Conservation (phyloP, 2,329 filamentous ascomycete species). For the Trichoderma breve region DNA sequence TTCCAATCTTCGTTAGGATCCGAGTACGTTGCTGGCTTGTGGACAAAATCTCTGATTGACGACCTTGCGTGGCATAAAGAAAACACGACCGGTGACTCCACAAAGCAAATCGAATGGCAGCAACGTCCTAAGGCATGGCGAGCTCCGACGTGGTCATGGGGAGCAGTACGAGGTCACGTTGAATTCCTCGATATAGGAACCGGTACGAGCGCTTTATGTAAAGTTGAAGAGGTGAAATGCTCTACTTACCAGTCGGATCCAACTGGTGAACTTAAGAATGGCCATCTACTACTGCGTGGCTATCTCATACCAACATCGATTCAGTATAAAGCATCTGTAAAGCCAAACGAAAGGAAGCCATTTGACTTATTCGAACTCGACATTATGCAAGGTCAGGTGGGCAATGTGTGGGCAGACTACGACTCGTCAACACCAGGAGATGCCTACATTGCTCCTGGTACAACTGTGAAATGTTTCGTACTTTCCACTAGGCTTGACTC, state of each 20-base stretch:
- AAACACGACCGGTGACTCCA: neutral
- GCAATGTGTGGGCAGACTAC: conserved; percentile 20
- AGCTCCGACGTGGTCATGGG: conserved; percentile 25
- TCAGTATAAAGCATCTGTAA: neutral
- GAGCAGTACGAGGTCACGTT: neutral
- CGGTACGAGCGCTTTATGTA: neutral
- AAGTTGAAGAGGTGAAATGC: neutral
- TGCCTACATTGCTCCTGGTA: neutral
- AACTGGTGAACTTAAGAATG: conserved; percentile 13
- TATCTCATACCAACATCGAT: neutral
- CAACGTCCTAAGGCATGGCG: conserved; percentile 12
- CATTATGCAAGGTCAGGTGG: conserved; percentile 5
- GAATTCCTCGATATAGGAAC: conserved; percentile 1
- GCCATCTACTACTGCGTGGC: conserved; percentile 5
- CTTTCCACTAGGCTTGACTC: conserved; percentile 10
- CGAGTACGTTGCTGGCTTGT: conserved; percentile 22
- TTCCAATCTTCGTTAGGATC: conserved; percentile 1
- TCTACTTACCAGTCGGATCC: conserved; percentile 5
- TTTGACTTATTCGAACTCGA: conserved; percentile 13
- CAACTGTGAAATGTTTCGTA: conserved; percentile 7
- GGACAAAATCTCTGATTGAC: conserved; percentile 8
- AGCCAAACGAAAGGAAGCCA: neutral
- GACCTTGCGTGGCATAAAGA: conserved; percentile 22
- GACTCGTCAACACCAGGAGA: conserved; percentile 3
- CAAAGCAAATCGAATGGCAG: neutral